Conservation (phyloP, 306 rosid genomes). For the Pyrus bretschneideri region DNA sequence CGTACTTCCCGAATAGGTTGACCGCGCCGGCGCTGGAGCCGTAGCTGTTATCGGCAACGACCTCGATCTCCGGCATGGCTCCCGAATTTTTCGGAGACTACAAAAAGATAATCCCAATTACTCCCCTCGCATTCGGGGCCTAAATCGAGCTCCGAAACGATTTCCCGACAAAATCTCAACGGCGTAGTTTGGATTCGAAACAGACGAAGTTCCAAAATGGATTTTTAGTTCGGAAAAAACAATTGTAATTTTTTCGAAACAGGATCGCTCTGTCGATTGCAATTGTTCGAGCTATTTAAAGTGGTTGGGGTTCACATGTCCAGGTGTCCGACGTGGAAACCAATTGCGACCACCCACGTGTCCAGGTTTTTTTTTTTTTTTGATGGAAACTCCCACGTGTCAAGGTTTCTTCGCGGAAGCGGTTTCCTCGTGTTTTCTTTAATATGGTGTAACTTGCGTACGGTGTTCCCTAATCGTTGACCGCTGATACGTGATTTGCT, state of each 20-base stretch:
- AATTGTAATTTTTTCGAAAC: background rate
- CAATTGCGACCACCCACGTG: background rate
- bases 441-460: background rate
- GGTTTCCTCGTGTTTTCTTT: background rate
- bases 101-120: background rate
- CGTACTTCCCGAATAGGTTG: conserved; percentile 47
- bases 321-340: background rate
- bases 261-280: background rate
- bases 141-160: background rate
- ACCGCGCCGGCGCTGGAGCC: background rate
- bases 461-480: background rate
- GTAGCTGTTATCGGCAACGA: background rate
- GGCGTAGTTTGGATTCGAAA: background rate
- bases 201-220: background rate
- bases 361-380: background rate
- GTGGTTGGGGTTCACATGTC: background rate
- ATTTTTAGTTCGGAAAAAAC: background rate
- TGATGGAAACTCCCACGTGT: background rate
- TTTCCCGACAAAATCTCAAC: background rate
- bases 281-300: background rate
- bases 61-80: conserved; percentile 21
- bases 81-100: background rate
- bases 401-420: background rate
- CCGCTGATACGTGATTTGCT: background rate
- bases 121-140: background rate